phyloP scores from a whole-genome alignment of 83 land plant genomes.

The Isoetes engelmannii region DNA sequence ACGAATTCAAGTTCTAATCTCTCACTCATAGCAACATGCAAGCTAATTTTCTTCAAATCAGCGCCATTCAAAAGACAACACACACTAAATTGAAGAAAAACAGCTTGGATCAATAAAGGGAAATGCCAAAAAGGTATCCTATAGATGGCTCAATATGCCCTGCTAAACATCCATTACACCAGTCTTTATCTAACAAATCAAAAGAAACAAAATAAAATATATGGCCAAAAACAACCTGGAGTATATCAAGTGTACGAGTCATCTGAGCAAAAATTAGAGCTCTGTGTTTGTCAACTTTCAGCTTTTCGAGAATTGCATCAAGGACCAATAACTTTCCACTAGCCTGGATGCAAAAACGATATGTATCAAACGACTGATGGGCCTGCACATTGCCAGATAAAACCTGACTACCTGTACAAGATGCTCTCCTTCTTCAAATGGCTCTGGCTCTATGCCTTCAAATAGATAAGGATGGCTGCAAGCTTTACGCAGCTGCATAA shows the following conservation, averaged over 20 bases:
- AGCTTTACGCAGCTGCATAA: slow-evolving; percentile 76
- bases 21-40: too few species aligned
- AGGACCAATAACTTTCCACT: slow-evolving; percentile 77
- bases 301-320: slow-evolving; percentile 57
- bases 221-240: slow-evolving; percentile 49
- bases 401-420: slow-evolving; percentile 59
- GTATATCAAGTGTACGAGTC: slow-evolving; percentile 85
- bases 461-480: slow-evolving; percentile 96
- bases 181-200: neutral
- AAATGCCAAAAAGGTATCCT: too few species aligned
- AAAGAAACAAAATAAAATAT: neutral
- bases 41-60: too few species aligned
- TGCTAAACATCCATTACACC: neutral
- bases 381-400: neutral
- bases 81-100: too few species aligned
- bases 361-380: neutral
- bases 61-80: too few species aligned
- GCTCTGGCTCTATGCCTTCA: slow-evolving; percentile 94
- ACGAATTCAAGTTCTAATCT: too few species aligned
- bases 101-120: too few species aligned
- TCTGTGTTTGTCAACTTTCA: slow-evolving; percentile 51
- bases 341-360: slow-evolving; percentile 43
- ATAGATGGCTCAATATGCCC: neutral
- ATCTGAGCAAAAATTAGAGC: slow-evolving; percentile 87
- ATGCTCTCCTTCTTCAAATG: slow-evolving; percentile 93